phyloP scores from a whole-genome alignment of 1,284 basidiomycete species.

The Bjerkandera adusta region DNA sequence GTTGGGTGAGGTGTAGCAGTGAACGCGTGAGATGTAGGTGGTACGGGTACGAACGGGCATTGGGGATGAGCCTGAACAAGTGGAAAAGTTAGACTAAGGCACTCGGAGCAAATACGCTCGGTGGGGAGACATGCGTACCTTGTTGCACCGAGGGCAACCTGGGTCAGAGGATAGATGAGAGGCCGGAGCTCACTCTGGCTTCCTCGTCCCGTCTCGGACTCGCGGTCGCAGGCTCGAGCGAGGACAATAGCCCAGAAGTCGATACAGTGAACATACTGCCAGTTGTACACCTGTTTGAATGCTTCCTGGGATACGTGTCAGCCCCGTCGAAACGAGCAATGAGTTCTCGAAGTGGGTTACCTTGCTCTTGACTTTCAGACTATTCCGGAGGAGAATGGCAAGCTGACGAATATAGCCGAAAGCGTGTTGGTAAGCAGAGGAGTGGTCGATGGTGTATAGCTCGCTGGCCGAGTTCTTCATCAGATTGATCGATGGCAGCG shows the following conservation, averaged over 20 bases:
- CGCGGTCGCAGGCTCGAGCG: conserved; percentile 72
- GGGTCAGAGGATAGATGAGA: conserved; percentile 93
- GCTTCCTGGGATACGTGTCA: conserved; percentile 56
- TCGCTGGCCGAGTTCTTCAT: conserved; percentile 99
- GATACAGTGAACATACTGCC: conserved; percentile 95
- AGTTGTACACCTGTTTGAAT: conserved; percentile 94
- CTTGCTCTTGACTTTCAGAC: conserved; percentile 87
- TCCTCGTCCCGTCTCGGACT: conserved; percentile 49
- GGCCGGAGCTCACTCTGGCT: conserved; percentile 79
- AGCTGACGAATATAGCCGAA: conserved; percentile 97
- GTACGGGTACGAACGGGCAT: conserved; percentile 78
- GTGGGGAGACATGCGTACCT: conserved; percentile 54
- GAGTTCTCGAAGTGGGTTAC: conserved; percentile 37
- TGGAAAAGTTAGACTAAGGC: neutral
- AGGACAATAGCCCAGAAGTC: conserved; percentile 97
- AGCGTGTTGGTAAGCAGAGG: conserved; percentile 87
- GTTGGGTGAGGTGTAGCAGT: conserved; percentile 70
- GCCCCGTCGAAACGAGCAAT: conserved; percentile 14
- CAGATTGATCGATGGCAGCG: conserved; percentile 90
- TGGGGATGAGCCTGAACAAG: conserved; percentile 71
- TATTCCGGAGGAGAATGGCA: conserved; percentile 89
- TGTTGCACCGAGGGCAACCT: conserved; percentile 91
- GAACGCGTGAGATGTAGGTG: conserved; percentile 75
- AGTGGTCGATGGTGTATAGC: conserved; percentile 80
- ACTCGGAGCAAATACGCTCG: conserved; percentile 6